Evolutionary conservation across 2,329 filamentous ascomycete genomes (phyloP), one percentile per base, ranked within the genome.

Genomic region (Dactylellina cionopaga): DNA sequence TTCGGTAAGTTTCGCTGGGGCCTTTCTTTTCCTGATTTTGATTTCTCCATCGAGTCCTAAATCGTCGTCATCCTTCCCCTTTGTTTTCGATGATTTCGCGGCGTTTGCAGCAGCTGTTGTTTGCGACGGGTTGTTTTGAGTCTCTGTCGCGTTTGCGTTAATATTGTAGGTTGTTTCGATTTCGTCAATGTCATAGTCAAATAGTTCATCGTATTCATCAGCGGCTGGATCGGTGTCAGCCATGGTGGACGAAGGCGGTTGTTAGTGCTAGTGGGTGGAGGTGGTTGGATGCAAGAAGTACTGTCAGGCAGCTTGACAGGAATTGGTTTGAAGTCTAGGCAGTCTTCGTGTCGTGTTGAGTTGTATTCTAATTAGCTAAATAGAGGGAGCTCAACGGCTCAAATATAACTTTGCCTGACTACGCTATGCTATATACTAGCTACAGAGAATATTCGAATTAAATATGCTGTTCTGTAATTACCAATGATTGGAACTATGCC

Each of bases 31-130:
- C 39, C 86, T 87, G 3, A 97, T 85, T 62, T 91, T 89, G 58
- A 99, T 86, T 77, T 96, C 92, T 78, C 96, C 88, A 75, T 98
- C 93, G 64, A 97, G 88, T 46, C 93, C 92, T 1, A 96, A 81
- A 0, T 84, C 84, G 6, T 83, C 84, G 25, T 84, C 83, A 75
- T 86, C 85, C 74, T 83, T 84, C 70, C 80, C 79, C 31, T 79
- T 76, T 17, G 24, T 43, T 33, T 39, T 58, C n/a, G 43, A 22
- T 58, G 37, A 65, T 77, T 64, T 54, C 76, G 75, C 55, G 79
- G 78, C 78, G 77, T 27, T 79, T 1, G 31, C 43, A 24, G 19
- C 82, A n/a, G n/a, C n/a, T 79, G 58, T 80, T 82, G 17, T 81
- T 83, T n/a, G 84, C 82, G 22, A 81, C 80, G 69, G 86, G 85